Evolutionary conservation across 2,329 filamentous ascomycete genomes (phyloP), one percentile per base, ranked within the genome.

Genomic region (Aspergillus eucalypticola): DNA sequence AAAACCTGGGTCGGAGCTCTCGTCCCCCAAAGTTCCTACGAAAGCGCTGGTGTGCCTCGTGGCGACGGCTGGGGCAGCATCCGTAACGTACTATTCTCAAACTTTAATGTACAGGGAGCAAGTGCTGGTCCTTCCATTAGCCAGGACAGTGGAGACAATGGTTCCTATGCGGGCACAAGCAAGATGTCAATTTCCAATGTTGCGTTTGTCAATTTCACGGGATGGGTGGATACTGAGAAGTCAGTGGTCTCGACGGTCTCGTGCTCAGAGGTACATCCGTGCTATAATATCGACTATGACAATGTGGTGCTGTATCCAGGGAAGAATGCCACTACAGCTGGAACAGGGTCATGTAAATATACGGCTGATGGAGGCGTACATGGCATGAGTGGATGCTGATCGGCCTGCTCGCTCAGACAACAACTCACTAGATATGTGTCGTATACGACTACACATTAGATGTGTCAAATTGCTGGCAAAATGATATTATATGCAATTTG

Each of bases 51-150:
- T 19, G 69, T 77, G 38, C 82, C 83, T 3, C 75, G 81, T 4
- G 83, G 83, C 10, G 82, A 78, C 13, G 83, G 83, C 17, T 84
- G 83, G 80, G 84, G 84, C n/a, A 73, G 69, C 3, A 78, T 86
- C 3, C 70, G 74, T 13, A 83, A 85, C 64, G 71, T 86, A 7
- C 66, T 79, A 1, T 83, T 86, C 61, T 74, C 76, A 17, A 84
- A 85, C 61, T 84, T 86, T 64, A 62, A 77, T 11, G 65, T 85
- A 13, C 63, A 79, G 8, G 83, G 82, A 10, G 78, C 82, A 1
- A 74, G 76, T 13, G 65, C 70, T 13, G 80, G 79, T 0, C 75
- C 78, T 11, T n/a, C 52, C 17, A 83, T 86, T 57, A 79, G 70
- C 0, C 77, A 86, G 66, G 75, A 82, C 56, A 81, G 66, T 48